phyloP scores from a whole-genome alignment of 345 rosid species.

The Luvunga scandens region DNA sequence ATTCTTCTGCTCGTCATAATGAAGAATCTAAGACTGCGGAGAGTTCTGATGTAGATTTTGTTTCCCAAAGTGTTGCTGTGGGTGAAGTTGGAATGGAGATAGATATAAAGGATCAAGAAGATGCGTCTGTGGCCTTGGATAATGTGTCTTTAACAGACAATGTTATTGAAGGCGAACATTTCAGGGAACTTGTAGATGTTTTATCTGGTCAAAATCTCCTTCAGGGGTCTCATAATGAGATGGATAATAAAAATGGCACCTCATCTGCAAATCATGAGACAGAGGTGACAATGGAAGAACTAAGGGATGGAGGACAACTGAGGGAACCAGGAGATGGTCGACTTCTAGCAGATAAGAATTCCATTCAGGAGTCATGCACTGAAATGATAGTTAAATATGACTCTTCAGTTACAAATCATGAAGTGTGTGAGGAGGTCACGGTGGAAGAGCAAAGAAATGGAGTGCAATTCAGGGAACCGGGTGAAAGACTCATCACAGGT shows the following conservation, averaged over 20 bases:
- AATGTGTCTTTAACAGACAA: constrained; percentile 21
- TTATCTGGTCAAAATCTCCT: constrained; percentile 19
- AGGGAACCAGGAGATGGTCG: constrained; percentile 19
- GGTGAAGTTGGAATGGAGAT: constrained; percentile 17
- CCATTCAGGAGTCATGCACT: constrained; percentile 10
- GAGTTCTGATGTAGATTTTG: constrained; percentile 20
- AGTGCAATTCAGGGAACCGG: constrained; percentile 20
- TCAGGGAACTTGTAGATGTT: constrained; percentile 22
- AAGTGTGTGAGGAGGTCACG: constrained; percentile 22
- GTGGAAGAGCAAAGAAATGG: constrained; percentile 26
- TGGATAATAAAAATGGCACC: constrained; percentile 24
- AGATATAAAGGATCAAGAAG: constrained; percentile 23
- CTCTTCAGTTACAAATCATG: constrained; percentile 20
- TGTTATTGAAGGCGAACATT: constrained; percentile 27
- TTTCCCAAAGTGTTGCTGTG: constrained; percentile 15
- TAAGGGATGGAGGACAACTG: constrained; percentile 1
- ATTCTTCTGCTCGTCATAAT: constrained; percentile 12
- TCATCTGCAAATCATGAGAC: constrained; percentile 19
- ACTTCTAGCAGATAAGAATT: constrained; percentile 19
- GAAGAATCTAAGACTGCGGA: constrained; percentile 16
- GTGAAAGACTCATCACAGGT: constrained; percentile 19
- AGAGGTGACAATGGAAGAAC: constrained; percentile 25
- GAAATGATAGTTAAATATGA: constrained; percentile 21
- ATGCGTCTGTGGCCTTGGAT: constrained; percentile 11
- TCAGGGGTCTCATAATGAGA: constrained; percentile 16